phyloP scores from a whole-genome alignment of 306 rosid species.

The Psophocarpus tetragonolobus region DNA sequence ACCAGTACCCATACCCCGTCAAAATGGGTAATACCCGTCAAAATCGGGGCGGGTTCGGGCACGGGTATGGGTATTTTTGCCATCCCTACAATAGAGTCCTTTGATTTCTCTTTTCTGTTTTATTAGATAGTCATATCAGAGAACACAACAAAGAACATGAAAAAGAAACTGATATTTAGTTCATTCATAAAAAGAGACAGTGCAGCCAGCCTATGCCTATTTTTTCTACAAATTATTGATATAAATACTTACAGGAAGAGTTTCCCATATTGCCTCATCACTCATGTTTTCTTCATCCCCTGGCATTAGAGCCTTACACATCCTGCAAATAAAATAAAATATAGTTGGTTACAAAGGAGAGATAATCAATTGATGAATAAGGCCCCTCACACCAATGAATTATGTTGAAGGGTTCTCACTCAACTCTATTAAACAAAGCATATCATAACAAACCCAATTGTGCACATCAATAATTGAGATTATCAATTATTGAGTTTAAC shows the following conservation, averaged over 20 bases:
- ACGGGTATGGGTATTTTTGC: too few relatives aligned
- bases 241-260: slow-evolving; percentile 80
- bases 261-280: slow-evolving; percentile 95
- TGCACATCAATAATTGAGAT: slow-evolving; percentile 19
- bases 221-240: slow-evolving; percentile 15
- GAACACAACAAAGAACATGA: slow-evolving; percentile 18
- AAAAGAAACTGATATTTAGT: slow-evolving; percentile 2
- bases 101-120: slow-evolving; percentile 21
- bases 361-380: background rate
- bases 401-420: slow-evolving; percentile 20
- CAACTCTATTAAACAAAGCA: slow-evolving; percentile 12
- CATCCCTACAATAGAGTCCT: too few relatives aligned
- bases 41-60: too few relatives aligned
- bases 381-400: slow-evolving; percentile 11
- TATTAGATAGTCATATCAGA: background rate
- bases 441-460: slow-evolving; percentile 3
- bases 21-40: too few relatives aligned
- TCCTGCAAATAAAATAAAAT: slow-evolving; percentile 54
- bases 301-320: slow-evolving; percentile 97
- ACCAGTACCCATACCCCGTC: too few relatives aligned
- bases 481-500: too few relatives aligned
- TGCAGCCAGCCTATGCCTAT: slow-evolving; percentile 19
- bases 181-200: background rate
- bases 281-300: slow-evolving; percentile 92
- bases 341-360: slow-evolving; percentile 18